Percentiles rank a stretch among this genome's conserved stretches.
phyloP scores from a whole-genome alignment of 306 rosid genomes.

The Lathyrus sativus region DNA sequence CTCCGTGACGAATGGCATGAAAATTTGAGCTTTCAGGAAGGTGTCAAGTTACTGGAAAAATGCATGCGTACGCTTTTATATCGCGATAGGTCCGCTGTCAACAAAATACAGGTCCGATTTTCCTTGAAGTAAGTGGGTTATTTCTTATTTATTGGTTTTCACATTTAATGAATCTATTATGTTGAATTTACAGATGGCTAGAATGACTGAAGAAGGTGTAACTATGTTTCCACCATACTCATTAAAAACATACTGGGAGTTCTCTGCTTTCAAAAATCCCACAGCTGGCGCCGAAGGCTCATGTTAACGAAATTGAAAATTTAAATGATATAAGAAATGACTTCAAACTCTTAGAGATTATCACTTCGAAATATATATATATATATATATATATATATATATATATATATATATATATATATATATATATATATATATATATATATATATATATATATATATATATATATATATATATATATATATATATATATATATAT shows the following conservation, averaged over 20 bases:
- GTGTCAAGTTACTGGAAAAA: constrained; percentile 83
- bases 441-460: too few relatives aligned
- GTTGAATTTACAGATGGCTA: background rate
- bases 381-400: too few relatives aligned
- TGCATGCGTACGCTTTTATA: constrained; percentile 96
- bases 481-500: too few relatives aligned
- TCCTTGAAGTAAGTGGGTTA: background rate
- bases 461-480: too few relatives aligned
- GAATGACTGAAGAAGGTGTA: background rate
- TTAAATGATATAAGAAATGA: background rate
- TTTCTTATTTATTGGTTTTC: background rate
- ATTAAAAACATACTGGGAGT: background rate
- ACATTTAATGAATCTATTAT: background rate
- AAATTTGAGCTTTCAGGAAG: constrained; percentile 82
- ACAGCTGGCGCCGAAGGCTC: background rate
- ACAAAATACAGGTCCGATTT: constrained; percentile 56
- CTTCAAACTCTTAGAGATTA: background rate
- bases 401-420: too few relatives aligned
- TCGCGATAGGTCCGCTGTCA: constrained; percentile 78
- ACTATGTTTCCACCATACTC: background rate
- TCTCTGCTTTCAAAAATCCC: constrained; percentile 5
- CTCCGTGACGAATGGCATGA: constrained; percentile 97
- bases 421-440: too few relatives aligned
- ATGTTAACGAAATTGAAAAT: background rate
- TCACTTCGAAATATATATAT: too few relatives aligned